Base-by-base conservation (phyloP, 371 early-diverging fungal genomes). In the Actinomortierella wolfii region DNA sequence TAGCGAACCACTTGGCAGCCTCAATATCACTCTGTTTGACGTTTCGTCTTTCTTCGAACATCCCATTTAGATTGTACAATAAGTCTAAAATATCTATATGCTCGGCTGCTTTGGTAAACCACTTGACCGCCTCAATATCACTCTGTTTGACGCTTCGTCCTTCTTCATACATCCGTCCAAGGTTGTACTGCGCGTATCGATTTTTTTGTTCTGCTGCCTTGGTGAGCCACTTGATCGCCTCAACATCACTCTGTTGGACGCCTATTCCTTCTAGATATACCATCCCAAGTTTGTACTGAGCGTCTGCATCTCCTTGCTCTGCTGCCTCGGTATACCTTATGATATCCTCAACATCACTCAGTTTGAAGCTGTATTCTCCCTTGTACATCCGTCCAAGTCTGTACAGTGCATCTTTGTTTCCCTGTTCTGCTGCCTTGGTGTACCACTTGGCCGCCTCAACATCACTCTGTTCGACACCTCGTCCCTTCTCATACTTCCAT, bases 41-140 rank as follows among this genome's bases (percentile, higher is more conserved):
- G n/a, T 11, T 68, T 53, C 2, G 87, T 80, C 63, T 92, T 82
- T 61, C 79, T 82, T 7, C 71, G 67, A 0, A 86, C 78, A 29
- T 94, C 94, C 94, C 95, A 54, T 91, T 90, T 71, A 92, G 91
- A 63, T 87, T 86, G 63, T 90, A 94, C 71, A 88, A 92, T 62
- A 88, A 78, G 8, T 83, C 86, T 67, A 81, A 81, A 13, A 83
- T 83, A 64, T 93, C 90, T 14, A 92, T 92, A 67, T 92, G 91
- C 4, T 82, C 67, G 0, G 94, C 92, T 1, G 94, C 91, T 54
- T 80, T 78, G n/a, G 76, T 82, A 76, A 92, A 96, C 93, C 94
- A 95, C 52, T 86, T 78, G 23, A 88, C 83, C 17, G 89, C 94
- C 51, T 79, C 57, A 14, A 58, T 66, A 51, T 85, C 77, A 73